Conservation (phyloP, 768 basidiomycete species). For the Amanita polypyramis region DNA sequence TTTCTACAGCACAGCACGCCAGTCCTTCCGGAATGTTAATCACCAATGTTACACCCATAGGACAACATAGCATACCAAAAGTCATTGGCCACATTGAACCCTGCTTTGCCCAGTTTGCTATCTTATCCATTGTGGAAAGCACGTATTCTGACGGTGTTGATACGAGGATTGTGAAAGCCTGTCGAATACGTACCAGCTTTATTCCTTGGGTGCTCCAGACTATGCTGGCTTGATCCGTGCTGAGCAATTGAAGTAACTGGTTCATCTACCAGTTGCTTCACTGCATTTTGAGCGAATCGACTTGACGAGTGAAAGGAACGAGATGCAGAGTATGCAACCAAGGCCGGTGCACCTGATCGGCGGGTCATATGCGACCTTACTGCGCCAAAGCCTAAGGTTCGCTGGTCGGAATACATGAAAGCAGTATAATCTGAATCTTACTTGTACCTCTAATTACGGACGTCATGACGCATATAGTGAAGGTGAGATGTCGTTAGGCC, state of each 20-base stretch:
- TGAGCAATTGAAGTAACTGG: conserved; percentile 68
- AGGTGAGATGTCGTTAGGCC: not conserved
- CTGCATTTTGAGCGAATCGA: not conserved
- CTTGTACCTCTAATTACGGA: not conserved
- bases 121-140: conserved; percentile 89
- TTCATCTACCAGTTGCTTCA: conserved; percentile 18
- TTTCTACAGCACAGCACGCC: conserved; percentile 98
- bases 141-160: conserved; percentile 71
- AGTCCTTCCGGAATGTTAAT: conserved; percentile 44
- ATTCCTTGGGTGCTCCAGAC: conserved; percentile 83
- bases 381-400: not conserved
- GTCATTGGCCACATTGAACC: conserved; percentile 99
- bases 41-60: not conserved
- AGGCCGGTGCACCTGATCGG: not conserved
- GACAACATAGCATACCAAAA: conserved; percentile 41
- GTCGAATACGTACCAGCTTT: conserved; percentile 55
- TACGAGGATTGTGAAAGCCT: not conserved
- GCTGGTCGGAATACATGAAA: not conserved
- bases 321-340: not conserved
- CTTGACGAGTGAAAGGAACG: not conserved
- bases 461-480: not conserved
- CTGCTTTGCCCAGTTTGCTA: conserved; percentile 95
- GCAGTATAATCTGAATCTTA: not conserved
- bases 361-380: not conserved
- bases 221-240: conserved; percentile 72